phyloP scores from a whole-genome alignment of 352 stramenopile genomes.

The Pythium coloratum region DNA sequence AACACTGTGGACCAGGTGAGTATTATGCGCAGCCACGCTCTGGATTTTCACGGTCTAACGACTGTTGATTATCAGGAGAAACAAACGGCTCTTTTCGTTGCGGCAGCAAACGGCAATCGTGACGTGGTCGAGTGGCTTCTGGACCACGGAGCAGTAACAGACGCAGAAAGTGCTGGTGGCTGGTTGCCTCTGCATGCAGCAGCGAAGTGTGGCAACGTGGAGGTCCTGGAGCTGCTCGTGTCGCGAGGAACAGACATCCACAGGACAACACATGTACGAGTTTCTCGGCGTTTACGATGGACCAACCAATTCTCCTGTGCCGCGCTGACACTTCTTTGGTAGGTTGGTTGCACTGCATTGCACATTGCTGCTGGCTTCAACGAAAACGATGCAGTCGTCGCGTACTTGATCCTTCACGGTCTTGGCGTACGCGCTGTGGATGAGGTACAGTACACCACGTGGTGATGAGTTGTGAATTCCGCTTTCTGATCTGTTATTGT shows the following conservation, averaged over 20 bases:
- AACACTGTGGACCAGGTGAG: background rate
- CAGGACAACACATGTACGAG: background rate
- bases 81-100: background rate
- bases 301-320: background rate
- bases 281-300: background rate
- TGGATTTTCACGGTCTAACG: background rate
- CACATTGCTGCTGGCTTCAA: background rate
- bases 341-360: background rate
- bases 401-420: background rate
- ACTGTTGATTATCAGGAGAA: background rate
- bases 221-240: background rate
- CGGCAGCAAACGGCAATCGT: background rate
- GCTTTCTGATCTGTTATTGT: too few species aligned
- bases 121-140: background rate
- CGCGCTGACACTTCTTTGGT: background rate
- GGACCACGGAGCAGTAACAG: background rate
- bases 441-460: background rate
- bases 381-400: background rate
- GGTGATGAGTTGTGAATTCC: too few species aligned
- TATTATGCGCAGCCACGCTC: too few species aligned
- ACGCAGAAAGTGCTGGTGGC: background rate
- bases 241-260: background rate
- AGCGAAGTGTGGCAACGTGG: background rate
- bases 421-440: background rate
- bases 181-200: background rate